Conservation (phyloP, 1,284 basidiomycete species). For the Phellinidium pouzarii region DNA sequence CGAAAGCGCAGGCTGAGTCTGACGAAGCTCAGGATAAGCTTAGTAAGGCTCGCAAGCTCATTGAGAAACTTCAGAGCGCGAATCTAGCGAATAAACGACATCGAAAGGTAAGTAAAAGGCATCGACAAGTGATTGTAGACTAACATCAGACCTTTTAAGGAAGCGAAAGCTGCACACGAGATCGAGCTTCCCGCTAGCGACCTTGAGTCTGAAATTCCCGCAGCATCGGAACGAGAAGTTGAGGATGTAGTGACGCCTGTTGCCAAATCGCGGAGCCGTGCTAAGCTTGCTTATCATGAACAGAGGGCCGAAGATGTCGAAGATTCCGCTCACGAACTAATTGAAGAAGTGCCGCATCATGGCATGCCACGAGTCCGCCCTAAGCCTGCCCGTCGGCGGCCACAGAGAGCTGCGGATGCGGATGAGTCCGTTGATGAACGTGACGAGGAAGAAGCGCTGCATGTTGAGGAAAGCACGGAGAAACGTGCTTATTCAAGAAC, state of each 20-base stretch:
- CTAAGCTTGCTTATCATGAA: slow-evolving; percentile 9
- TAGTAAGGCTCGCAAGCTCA: slow-evolving; percentile 21
- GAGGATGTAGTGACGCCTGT: slow-evolving; percentile 10
- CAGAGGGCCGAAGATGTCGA: slow-evolving; percentile 31
- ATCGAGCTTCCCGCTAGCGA: slow-evolving; percentile 1
- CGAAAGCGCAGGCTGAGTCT: slow-evolving; percentile 22
- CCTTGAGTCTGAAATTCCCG: background rate
- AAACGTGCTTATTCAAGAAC: background rate
- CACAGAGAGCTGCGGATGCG: slow-evolving; percentile 30
- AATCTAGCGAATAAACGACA: background rate
- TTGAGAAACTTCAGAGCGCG: slow-evolving; percentile 12
- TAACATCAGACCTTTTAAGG: slow-evolving; percentile 1
- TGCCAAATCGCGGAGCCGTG: slow-evolving; percentile 5
- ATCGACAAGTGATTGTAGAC: background rate
- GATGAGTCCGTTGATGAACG: slow-evolving; percentile 29
- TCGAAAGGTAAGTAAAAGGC: background rate
- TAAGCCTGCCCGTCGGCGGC: background rate
- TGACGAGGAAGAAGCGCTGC: slow-evolving; percentile 25
- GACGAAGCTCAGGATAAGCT: slow-evolving; percentile 24
- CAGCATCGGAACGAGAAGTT: slow-evolving; percentile 16
- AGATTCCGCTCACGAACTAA: slow-evolving; percentile 26
- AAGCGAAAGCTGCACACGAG: background rate
- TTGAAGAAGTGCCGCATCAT: slow-evolving; percentile 22
- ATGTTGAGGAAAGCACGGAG: slow-evolving; percentile 20
- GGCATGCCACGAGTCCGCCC: background rate